Conservation (phyloP, 352 stramenopile genomes). For the Globisporangium acanthophoron region DNA sequence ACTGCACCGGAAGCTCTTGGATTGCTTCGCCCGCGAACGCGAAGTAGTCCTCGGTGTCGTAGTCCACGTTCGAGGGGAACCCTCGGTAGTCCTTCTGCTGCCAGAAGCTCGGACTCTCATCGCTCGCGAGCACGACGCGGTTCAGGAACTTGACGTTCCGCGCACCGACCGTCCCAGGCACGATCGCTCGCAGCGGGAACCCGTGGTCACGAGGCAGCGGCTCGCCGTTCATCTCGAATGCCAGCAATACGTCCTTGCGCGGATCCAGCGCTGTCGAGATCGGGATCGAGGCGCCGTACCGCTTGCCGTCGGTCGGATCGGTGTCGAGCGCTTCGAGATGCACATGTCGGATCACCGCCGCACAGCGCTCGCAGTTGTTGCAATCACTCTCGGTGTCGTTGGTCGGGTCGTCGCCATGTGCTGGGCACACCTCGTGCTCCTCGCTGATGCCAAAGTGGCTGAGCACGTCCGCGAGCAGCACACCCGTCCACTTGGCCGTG, state of each 20-base stretch:
- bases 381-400: conserved; percentile 22
- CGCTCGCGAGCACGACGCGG: conserved; percentile 66
- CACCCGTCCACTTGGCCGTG: conserved; percentile 89
- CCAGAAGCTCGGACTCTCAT: conserved; percentile 88
- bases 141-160: conserved; percentile 94
- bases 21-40: conserved; percentile 85
- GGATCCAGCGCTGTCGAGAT: conserved; percentile 85
- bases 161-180: conserved; percentile 86
- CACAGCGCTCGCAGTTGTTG: conserved; percentile 12
- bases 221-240: conserved; percentile 93
- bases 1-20: conserved; percentile 89
- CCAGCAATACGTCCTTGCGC: conserved; percentile 89
- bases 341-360: conserved; percentile 24
- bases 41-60: conserved; percentile 73
- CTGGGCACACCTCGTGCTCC: conserved; percentile 21
- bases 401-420: conserved; percentile 34
- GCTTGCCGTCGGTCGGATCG: conserved; percentile 36
- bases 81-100: conserved; percentile 92
- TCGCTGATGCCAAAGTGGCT: conserved; percentile 53
- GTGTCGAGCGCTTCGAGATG: conserved; percentile 50
- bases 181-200: conserved; percentile 89
- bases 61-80: conserved; percentile 84
- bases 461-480: conserved; percentile 86
- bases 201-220: conserved; percentile 89
- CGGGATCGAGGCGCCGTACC: conserved; percentile 72